Base-by-base conservation (phyloP, 192 early-diverging fungal species). In the Hyaloraphidium curvatum region DNA sequence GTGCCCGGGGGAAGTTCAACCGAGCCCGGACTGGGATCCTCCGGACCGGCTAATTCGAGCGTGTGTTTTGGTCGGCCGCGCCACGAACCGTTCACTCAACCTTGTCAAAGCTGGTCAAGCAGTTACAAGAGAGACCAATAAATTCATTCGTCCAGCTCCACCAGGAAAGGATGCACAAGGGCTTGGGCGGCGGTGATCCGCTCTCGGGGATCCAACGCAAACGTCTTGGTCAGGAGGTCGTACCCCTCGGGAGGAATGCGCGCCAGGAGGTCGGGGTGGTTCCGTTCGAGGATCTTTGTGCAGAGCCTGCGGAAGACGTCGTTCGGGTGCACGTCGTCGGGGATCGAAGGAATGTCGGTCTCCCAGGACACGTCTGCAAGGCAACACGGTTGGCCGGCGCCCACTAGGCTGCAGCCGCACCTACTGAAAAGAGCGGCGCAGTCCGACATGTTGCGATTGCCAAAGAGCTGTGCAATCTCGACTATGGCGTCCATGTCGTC, bases 401-500 rank as follows among this genome's bases (percentile, higher is more conserved):
- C n/a, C n/a, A n/a, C n/a, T n/a, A n/a, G n/a, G n/a, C n/a, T n/a
- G n/a, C n/a, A n/a, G n/a, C n/a, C n/a, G n/a, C n/a, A n/a, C n/a
- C n/a, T n/a, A n/a, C n/a, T 2, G 37, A 2, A 43, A 43, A 22
- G 29, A 5, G 11, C 16, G 25, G 2, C 16, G 41, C 23, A 14
- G 30, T 75, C 66, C 51, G 77, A 64, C 85, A 94, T 86, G 40
- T 75, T 79, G 1, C 62, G 28, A n/a, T 65, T 61, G 0, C 92
- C 92, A 64, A 80, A 91, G 16, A 96, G 51, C 40, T 74, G 69
- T 0, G 81, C 79, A 1, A 96, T 70, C 56, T 96, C 92, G 40
- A 92, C 59, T 23, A 94, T 55, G 13, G 86, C 84, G 30, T 96
- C 87, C 3, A 64, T 68, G 56, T 96, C 92, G 59, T 89, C 86